These are phyloP conservation scores for Sugiyamaella novakii DNA, from an alignment of 1,139 yeast species.

Conservation along the genomic window DNA sequence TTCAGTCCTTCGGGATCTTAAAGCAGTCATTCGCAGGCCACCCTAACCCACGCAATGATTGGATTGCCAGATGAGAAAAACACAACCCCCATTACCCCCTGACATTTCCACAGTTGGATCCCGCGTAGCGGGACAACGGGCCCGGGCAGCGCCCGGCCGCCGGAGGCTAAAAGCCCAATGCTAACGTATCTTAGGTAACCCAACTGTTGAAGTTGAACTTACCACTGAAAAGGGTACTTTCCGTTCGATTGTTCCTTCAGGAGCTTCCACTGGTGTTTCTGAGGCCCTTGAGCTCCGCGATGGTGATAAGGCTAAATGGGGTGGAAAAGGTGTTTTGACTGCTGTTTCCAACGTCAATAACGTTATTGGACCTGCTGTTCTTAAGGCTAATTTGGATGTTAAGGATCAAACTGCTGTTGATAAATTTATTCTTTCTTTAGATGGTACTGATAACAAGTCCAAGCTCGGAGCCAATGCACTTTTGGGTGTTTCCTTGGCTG, in stretches of 20 bases:
- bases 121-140: conserved; percentile 7
- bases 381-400: conserved; percentile 72
- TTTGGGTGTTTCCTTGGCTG: conserved; percentile 92
- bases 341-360: conserved; percentile 92
- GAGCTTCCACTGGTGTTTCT: conserved; percentile 94
- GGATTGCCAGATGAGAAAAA: no score
- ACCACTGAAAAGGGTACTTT: conserved; percentile 82
- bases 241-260: conserved; percentile 95
- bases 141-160: conserved; percentile 14
- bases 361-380: conserved; percentile 83
- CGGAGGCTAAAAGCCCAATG: conserved; percentile 7
- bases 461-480: conserved; percentile 96
- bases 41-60: conserved; percentile 14
- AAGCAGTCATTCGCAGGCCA: no score
- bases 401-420: conserved; percentile 79
- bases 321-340: conserved; percentile 91
- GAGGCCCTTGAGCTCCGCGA: conserved; percentile 97
- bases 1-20: no score
- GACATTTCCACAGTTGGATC: conserved; percentile 7
- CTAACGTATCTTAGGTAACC: conserved; percentile 52
- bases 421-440: conserved; percentile 72
- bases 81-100: not conserved
- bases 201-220: conserved; percentile 93
- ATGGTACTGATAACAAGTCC: conserved; percentile 92
- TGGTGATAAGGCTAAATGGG: conserved; percentile 90